Percentiles rank a stretch among this genome's conserved stretches.
phyloP scores from a whole-genome alignment of 1,139 yeast genomes.

The Dujonia santamariae region DNA sequence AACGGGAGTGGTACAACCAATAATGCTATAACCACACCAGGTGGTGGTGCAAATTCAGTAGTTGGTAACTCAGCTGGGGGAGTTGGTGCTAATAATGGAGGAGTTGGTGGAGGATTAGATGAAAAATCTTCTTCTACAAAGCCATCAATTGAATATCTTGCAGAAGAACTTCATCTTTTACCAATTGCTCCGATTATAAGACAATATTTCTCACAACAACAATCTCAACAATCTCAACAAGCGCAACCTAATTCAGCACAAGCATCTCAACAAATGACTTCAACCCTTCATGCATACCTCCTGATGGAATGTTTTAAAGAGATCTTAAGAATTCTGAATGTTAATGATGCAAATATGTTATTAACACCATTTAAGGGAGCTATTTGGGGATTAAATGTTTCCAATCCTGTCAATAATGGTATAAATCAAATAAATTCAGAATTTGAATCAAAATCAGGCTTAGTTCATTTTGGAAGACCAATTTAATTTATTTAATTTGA shows the following conservation, averaged over 20 bases:
- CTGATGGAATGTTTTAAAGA: slow-evolving; percentile 60
- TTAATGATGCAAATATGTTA: slow-evolving; percentile 28
- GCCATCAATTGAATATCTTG: slow-evolving; percentile 48
- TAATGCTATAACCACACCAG: too few species aligned
- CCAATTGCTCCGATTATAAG: slow-evolving; percentile 49
- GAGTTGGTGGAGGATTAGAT: slow-evolving; percentile 4
- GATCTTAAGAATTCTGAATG: slow-evolving; percentile 34
- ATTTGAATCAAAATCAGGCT: slow-evolving; percentile 19
- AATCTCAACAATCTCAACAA: slow-evolving; percentile 13
- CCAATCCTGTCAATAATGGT: too few species aligned
- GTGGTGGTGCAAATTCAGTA: slow-evolving; percentile 15
- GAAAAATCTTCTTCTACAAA: slow-evolving; percentile 22
- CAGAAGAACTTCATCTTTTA: slow-evolving; percentile 57
- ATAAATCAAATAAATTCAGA: slow-evolving; percentile 17
- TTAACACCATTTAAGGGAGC: slow-evolving; percentile 44
- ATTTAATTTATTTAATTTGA: slow-evolving; percentile 13
- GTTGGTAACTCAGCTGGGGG: too few species aligned
- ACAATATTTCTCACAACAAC: slow-evolving; percentile 41
- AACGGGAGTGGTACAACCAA: neutral
- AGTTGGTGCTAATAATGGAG: neutral
- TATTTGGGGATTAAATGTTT: slow-evolving; percentile 49
- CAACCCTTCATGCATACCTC: slow-evolving; percentile 50
- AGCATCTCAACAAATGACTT: slow-evolving; percentile 40
- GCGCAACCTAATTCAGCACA: slow-evolving; percentile 17
- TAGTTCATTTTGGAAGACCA: slow-evolving; percentile 35